Base-by-base conservation (phyloP, 2,329 filamentous ascomycete species). In the Trichophyton benhamiae region DNA sequence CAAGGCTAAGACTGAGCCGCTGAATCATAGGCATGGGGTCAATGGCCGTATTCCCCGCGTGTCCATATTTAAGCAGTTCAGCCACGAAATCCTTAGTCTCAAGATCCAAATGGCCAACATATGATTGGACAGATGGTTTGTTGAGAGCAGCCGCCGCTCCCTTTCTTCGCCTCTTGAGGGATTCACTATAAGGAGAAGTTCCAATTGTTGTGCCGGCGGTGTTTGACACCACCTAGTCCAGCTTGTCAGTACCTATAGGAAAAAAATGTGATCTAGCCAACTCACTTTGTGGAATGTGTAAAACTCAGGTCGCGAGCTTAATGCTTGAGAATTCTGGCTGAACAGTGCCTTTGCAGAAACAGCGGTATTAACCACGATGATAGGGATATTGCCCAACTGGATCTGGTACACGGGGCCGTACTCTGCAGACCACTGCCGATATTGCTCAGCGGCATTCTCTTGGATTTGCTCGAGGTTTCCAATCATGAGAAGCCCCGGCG, bases 11-110 rank as follows among this genome's bases (percentile, higher is more conserved):
- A 11, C 79, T 82, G 0, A 87, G 76, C 0, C 84, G 80, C 66
- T 87, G 84, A 53, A 87, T 86, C 80, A 86, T 84, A 0, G 84
- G 82, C 82, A 86, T 83, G 0, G 84, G 83, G 61, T 87, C 82
- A 0, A 87, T 79, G 0, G 82, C 76, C 1, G 73, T 73, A 0
- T 72, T 72, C 0, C 85, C 85, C 1, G 75, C 77, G 5, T 79
- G 73, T 2, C 85, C 84, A 63, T 85, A 82, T 20, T 78, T 76
- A 62, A 82, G 76, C 0, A 84, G 78, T 63, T 87, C 85, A 52
- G 78, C 78, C 57, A 87, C 75, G 60, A 87, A 87, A 59, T 83
- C 81, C 20, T 80, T 80, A 1, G 82, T 83, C 70, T 87, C 84
- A 5, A 84, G 69, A 58, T 87, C 83, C 0, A 87, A 74, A 65